phyloP scores from a whole-genome alignment of 1,139 yeast genomes.

The Hyphopichia fennica region DNA sequence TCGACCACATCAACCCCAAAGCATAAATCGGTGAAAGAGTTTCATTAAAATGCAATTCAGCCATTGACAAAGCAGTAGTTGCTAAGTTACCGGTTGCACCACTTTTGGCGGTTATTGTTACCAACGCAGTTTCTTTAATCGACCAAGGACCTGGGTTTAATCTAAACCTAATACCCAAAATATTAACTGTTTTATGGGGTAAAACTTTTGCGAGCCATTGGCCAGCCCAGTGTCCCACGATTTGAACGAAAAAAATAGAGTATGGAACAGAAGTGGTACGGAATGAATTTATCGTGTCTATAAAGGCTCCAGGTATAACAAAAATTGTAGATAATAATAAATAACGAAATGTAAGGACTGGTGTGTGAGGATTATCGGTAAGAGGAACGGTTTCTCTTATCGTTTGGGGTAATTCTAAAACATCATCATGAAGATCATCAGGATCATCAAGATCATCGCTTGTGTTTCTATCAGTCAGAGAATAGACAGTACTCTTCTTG shows the following conservation, averaged over 20 bases:
- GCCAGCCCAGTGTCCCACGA: slow-evolving; percentile 45
- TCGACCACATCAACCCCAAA: slow-evolving; percentile 43
- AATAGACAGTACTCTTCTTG: too few species aligned
- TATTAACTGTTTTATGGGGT: slow-evolving; percentile 24
- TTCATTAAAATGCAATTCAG: slow-evolving; percentile 38
- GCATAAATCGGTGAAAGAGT: slow-evolving; percentile 30
- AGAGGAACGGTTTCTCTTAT: slow-evolving; percentile 36
- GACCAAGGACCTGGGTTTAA: slow-evolving; percentile 51
- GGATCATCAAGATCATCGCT: background rate
- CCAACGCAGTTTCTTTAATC: slow-evolving; percentile 43
- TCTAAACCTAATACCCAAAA: slow-evolving; percentile 20
- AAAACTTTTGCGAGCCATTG: slow-evolving; percentile 34
- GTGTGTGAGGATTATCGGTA: slow-evolving; percentile 33
- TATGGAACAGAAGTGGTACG: slow-evolving; percentile 49
- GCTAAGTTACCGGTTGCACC: slow-evolving; percentile 50
- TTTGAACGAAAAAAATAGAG: slow-evolving; percentile 47
- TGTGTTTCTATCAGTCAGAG: background rate
- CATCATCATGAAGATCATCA: slow-evolving; percentile 10
- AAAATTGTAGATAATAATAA: slow-evolving; percentile 37
- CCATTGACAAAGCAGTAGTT: slow-evolving; percentile 40
- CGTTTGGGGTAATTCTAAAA: slow-evolving; percentile 26
- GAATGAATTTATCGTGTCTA: slow-evolving; percentile 48
- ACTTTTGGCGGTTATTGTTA: slow-evolving; percentile 45
- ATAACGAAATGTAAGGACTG: slow-evolving; percentile 43
- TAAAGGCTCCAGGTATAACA: slow-evolving; percentile 48